These are phyloP conservation scores for Trypanosoma platydactyli DNA, from an alignment of 208 protist species.

Conservation along the genomic window DNA sequence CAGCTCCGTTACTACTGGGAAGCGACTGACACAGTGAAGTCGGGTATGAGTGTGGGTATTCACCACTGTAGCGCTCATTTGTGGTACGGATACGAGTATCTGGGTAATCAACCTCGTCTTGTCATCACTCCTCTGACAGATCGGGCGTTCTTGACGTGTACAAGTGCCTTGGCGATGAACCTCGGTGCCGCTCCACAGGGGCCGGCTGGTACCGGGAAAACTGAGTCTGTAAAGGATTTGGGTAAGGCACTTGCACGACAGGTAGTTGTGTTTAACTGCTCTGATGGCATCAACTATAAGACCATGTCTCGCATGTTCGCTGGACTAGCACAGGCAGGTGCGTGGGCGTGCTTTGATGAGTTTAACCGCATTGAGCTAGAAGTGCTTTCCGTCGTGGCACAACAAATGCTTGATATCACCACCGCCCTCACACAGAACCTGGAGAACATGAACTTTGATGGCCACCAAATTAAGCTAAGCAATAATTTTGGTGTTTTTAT, in stretches of 20 bases:
- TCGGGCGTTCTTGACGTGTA: slow-evolving; percentile 93
- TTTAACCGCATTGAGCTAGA: slow-evolving; percentile 97
- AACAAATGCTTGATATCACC: slow-evolving; percentile 95
- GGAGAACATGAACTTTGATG: slow-evolving; percentile 92
- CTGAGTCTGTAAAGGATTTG: slow-evolving; percentile 96
- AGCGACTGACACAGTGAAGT: slow-evolving; percentile 37
- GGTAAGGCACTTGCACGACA: slow-evolving; percentile 90
- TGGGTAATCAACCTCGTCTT: slow-evolving; percentile 94
- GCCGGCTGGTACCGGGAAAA: slow-evolving; percentile 97
- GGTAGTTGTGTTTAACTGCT: slow-evolving; percentile 97
- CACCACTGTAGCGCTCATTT: slow-evolving; percentile 90
- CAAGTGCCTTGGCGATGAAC: slow-evolving; percentile 93
- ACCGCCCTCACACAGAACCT: slow-evolving; percentile 86
- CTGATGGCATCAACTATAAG: slow-evolving; percentile 96
- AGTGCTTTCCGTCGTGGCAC: slow-evolving; percentile 96
- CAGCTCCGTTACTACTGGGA: slow-evolving; percentile 97
- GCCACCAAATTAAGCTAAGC: slow-evolving; percentile 90
- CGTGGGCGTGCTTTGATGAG: slow-evolving; percentile 98
- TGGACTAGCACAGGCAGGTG: slow-evolving; percentile 93
- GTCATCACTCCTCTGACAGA: slow-evolving; percentile 98
- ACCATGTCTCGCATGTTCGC: slow-evolving; percentile 97
- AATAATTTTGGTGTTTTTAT: slow-evolving; percentile 96
- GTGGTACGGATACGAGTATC: slow-evolving; percentile 96
- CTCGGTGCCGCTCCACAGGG: slow-evolving; percentile 94
- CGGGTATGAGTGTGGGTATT: slow-evolving; percentile 82